phyloP scores from a whole-genome alignment of 768 basidiomycete genomes.

The Lepiota venenata region DNA sequence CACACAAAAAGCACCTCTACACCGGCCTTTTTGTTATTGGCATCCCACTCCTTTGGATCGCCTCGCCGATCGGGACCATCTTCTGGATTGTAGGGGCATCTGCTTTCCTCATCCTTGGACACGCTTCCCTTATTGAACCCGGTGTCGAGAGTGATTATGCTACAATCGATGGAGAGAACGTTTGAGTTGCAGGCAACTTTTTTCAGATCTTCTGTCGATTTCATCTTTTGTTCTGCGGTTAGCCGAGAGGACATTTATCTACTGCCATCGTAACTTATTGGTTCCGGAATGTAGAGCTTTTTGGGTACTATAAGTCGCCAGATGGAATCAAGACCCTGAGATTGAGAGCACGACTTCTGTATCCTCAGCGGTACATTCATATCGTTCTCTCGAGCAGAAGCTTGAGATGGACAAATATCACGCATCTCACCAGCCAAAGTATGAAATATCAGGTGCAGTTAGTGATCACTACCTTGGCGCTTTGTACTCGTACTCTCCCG shows the following conservation, averaged over 20 bases:
- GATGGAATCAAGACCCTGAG: too few relatives aligned
- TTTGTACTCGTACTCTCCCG: too few relatives aligned
- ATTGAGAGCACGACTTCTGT: too few relatives aligned
- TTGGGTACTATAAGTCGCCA: not conserved
- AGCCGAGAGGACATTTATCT: conserved; percentile 1
- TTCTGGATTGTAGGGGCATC: conserved; percentile 96
- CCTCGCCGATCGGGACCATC: conserved; percentile 76
- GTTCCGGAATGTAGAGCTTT: not conserved
- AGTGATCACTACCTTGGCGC: too few relatives aligned
- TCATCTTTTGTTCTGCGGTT: not conserved
- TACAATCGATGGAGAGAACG: conserved; percentile 58
- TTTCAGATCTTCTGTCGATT: not conserved
- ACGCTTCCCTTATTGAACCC: conserved; percentile 89
- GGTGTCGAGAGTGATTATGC: conserved; percentile 95
- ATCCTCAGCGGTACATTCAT: too few relatives aligned
- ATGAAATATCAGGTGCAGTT: too few relatives aligned
- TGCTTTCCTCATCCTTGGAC: conserved; percentile 76
- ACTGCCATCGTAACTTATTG: conserved; percentile 4
- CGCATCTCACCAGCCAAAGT: too few relatives aligned
- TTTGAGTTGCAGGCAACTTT: conserved; percentile 31
- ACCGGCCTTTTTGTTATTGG: conserved; percentile 88
- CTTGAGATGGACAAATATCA: too few relatives aligned
- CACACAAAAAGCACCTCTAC: conserved; percentile 90
- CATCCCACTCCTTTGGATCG: conserved; percentile 79
- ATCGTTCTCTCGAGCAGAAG: too few relatives aligned